These are phyloP conservation scores for Vitis rotundifolia DNA, from an alignment of 164 flowering plant genomes.

Conservation along the genomic window DNA sequence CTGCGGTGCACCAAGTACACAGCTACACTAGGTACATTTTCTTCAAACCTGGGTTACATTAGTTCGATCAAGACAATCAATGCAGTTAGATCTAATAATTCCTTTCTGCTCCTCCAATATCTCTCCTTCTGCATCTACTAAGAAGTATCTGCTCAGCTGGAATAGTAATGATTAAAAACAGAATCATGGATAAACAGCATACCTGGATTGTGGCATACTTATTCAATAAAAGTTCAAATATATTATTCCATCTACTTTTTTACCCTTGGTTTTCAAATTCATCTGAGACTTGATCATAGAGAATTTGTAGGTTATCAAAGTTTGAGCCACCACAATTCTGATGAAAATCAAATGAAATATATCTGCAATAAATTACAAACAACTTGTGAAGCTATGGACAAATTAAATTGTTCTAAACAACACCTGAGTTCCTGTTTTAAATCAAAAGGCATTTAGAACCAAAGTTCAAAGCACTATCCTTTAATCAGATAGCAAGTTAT, in stretches of 20 bases:
- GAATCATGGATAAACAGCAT: conserved; percentile 37
- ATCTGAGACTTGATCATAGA: conserved; percentile 70
- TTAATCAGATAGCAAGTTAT: too few relatives aligned
- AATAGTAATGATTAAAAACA: conserved; percentile 52
- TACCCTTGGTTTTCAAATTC: conserved; percentile 87
- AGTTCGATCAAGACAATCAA: conserved; percentile 96
- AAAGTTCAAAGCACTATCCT: too few relatives aligned
- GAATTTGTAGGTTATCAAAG: conserved; percentile 63
- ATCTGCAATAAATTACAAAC: conserved; percentile 52
- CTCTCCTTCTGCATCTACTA: conserved; percentile 59
- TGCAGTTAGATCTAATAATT: conserved; percentile 80
- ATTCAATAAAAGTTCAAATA: neutral
- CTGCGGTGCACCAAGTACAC: neutral
- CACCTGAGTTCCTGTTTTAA: neutral
- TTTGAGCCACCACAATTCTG: conserved; percentile 66
- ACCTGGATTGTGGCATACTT: conserved; percentile 20
- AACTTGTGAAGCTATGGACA: neutral
- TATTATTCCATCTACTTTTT: conserved; percentile 12
- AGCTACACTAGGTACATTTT: neutral
- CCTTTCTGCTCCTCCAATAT: conserved; percentile 79
- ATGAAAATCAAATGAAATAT: conserved; percentile 89
- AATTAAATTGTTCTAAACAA: neutral
- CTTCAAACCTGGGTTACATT: conserved; percentile 90
- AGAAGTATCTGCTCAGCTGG: conserved; percentile 97
- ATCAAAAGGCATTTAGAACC: too few relatives aligned